phyloP scores from a whole-genome alignment of 345 rosid genomes.

The Mangifera indica region DNA sequence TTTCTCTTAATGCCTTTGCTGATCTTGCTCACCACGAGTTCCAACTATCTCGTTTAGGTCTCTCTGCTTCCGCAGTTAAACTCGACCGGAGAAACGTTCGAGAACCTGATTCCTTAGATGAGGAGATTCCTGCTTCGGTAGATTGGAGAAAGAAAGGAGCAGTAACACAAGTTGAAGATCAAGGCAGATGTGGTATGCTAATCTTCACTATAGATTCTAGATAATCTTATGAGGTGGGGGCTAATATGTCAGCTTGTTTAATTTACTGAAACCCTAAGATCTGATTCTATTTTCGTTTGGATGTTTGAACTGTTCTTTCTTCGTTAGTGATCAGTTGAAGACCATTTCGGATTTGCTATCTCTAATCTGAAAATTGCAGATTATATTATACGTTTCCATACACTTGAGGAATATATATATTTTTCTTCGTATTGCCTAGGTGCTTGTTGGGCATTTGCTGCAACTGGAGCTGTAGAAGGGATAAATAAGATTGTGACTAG shows the following conservation, averaged over 20 bases:
- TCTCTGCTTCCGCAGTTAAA: conserved; percentile 38
- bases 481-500: conserved; percentile 74
- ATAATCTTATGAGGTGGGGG: neutral
- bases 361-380: neutral
- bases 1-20: conserved; percentile 75
- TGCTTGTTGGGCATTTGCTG: conserved; percentile 95
- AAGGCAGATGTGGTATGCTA: conserved; percentile 75
- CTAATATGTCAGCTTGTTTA: neutral
- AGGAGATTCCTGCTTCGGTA: conserved; percentile 53
- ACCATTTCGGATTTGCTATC: neutral
- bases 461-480: conserved; percentile 93
- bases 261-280: neutral
- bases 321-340: neutral
- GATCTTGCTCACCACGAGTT: conserved; percentile 89
- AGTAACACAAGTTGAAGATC: conserved; percentile 82
- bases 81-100: conserved; percentile 19
- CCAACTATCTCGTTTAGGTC: conserved; percentile 68
- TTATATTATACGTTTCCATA: conserved; percentile 10
- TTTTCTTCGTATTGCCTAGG: conserved; percentile 43
- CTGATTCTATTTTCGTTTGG: neutral
- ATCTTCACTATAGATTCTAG: conserved; percentile 5
- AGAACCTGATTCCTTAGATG: conserved; percentile 10
- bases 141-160: conserved; percentile 90
- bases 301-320: too few species aligned
- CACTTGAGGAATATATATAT: conserved; percentile 6